phyloP scores from a whole-genome alignment of 140 eudicot genomes.

The Anethum foeniculum region DNA sequence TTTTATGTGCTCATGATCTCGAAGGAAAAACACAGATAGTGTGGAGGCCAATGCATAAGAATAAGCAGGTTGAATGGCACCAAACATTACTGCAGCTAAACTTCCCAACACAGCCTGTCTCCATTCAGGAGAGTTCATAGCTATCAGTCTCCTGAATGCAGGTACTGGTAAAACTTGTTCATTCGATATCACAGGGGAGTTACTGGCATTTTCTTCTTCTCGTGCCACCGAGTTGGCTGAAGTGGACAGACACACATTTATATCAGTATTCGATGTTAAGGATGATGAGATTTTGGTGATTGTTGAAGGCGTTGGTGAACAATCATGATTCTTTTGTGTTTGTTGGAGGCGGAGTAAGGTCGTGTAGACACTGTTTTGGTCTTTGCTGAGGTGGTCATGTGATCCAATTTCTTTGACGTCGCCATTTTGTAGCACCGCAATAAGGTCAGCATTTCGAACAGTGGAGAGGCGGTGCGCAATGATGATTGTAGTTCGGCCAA shows the following conservation, averaged over 20 bases:
- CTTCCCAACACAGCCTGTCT: conserved; percentile 32
- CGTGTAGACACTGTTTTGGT: conserved; percentile 26
- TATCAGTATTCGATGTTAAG: not conserved
- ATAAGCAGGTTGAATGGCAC: conserved; percentile 37
- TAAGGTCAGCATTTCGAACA: conserved; percentile 41
- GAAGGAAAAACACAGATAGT: conserved; percentile 31
- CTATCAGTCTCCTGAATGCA: conserved; percentile 28
- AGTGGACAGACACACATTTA: conserved; percentile 10
- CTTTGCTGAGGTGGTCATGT: conserved; percentile 25
- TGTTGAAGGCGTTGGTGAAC: not conserved
- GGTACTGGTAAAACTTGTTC: conserved; percentile 24
- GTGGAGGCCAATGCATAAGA: conserved; percentile 39
- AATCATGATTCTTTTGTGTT: conserved; percentile 3
- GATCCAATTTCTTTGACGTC: conserved; percentile 24
- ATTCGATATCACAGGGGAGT: not conserved
- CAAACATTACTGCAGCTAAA: conserved; percentile 25
- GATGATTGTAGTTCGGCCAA: conserved; percentile 61
- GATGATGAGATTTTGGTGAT: conserved; percentile 9
- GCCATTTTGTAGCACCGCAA: conserved; percentile 36
- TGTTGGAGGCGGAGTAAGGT: conserved; percentile 31
- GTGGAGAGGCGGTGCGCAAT: conserved; percentile 71
- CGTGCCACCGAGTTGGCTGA: not conserved
- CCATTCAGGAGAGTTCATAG: conserved; percentile 43
- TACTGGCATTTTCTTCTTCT: not conserved
- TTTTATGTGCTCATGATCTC: conserved; percentile 26